Evolutionary conservation across 805 yeast genomes (phyloP).

Genomic region (Kregervanrija delftensis): DNA sequence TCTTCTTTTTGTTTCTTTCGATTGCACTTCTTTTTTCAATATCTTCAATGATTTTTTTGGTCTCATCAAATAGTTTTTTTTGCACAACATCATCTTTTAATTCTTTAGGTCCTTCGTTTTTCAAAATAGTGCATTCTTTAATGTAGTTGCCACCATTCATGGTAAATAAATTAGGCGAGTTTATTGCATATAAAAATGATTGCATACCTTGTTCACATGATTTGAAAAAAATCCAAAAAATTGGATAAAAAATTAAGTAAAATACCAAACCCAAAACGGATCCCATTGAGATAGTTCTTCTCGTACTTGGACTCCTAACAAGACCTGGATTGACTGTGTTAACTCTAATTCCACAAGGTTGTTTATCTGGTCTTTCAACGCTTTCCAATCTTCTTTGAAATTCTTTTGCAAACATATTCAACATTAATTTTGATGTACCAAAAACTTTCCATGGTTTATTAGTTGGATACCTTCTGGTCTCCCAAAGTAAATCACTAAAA

Average conservation of each 20-base stretch:
- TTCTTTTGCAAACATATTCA: conserved; percentile 71
- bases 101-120: conserved; percentile 53
- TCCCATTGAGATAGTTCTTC: conserved; percentile 74
- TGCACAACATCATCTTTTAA: conserved; percentile 55
- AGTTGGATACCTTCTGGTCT: conserved; percentile 47
- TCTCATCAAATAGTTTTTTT: conserved; percentile 49
- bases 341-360: conserved; percentile 62
- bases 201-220: conserved; percentile 77
- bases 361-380: conserved; percentile 63
- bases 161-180: conserved; percentile 62
- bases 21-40: conserved; percentile 70
- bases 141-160: conserved; percentile 62
- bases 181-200: conserved; percentile 58
- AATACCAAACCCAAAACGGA: conserved; percentile 51
- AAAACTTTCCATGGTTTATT: conserved; percentile 66
- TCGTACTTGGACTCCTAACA: conserved; percentile 81
- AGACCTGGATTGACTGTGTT: conserved; percentile 86
- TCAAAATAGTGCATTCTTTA: conserved; percentile 59
- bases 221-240: conserved; percentile 78
- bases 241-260: conserved; percentile 66
- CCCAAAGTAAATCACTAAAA: conserved; percentile 58
- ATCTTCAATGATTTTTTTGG: conserved; percentile 47
- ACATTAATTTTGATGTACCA: conserved; percentile 75
- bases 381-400: conserved; percentile 58
- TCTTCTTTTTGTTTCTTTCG: conserved; percentile 40